Evolutionary conservation across 306 rosid genomes (phyloP).

Genomic region (Quercus ilex): DNA sequence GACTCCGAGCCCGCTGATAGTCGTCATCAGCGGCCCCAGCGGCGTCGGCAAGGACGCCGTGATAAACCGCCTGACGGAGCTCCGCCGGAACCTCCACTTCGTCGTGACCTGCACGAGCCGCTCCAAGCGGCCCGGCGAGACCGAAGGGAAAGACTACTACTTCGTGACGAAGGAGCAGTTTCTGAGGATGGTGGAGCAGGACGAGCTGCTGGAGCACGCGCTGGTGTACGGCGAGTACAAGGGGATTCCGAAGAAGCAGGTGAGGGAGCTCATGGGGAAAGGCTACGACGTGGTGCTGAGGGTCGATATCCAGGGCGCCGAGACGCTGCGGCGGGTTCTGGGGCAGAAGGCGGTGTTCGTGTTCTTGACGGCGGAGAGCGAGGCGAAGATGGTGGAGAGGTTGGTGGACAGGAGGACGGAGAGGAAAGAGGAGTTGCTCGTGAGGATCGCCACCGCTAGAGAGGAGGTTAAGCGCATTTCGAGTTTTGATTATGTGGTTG

Average conservation of each 20-base stretch:
- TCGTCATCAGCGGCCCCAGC: slow-evolving; percentile 88
- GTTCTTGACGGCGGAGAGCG: slow-evolving; percentile 78
- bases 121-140: slow-evolving; percentile 55
- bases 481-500: slow-evolving; percentile 83
- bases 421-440: slow-evolving; percentile 66
- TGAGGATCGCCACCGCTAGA: slow-evolving; percentile 77
- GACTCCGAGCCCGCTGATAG: slow-evolving; percentile 56
- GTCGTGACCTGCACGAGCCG: slow-evolving; percentile 86
- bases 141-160: slow-evolving; percentile 65
- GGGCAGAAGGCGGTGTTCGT: slow-evolving; percentile 77
- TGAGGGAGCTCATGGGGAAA: slow-evolving; percentile 65
- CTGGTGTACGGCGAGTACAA: slow-evolving; percentile 89
- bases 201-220: slow-evolving; percentile 82
- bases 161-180: slow-evolving; percentile 78
- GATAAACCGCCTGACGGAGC: slow-evolving; percentile 50
- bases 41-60: slow-evolving; percentile 95
- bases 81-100: slow-evolving; percentile 59
- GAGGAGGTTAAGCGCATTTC: slow-evolving; percentile 83
- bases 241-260: slow-evolving; percentile 88
- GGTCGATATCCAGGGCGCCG: slow-evolving; percentile 93
- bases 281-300: slow-evolving; percentile 75
- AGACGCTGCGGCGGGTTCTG: slow-evolving; percentile 61
- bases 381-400: slow-evolving; percentile 76
- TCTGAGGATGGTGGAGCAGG: slow-evolving; percentile 46
- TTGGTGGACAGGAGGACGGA: slow-evolving; percentile 76